Evolutionary conservation across 2,329 filamentous ascomycete species (phyloP).

Genomic region (Botrytis medusae): DNA sequence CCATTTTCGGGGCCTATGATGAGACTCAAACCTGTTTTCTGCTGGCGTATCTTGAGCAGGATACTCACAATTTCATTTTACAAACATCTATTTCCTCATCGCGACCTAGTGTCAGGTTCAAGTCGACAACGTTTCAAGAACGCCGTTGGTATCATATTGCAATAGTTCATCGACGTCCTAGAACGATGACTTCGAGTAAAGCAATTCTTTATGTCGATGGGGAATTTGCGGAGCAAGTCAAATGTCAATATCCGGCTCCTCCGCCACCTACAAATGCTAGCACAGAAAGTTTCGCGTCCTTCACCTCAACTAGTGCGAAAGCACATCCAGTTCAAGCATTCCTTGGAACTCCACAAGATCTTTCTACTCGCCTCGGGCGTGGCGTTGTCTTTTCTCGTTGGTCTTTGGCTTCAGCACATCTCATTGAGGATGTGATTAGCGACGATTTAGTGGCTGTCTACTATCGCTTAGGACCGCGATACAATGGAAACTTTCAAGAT

Average conservation of each 20-base stretch:
- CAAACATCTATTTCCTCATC: constrained; percentile 89
- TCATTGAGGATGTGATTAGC: constrained; percentile 83
- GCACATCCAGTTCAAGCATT: constrained; percentile 82
- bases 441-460: constrained; percentile 92
- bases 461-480: constrained; percentile 83
- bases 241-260: constrained; percentile 79
- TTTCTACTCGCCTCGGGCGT: constrained; percentile 73
- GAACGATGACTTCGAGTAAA: constrained; percentile 72
- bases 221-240: constrained; percentile 89
- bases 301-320: constrained; percentile 59
- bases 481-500: constrained; percentile 96
- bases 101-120: constrained; percentile 90
- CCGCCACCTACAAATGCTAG: constrained; percentile 64
- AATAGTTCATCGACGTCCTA: constrained; percentile 78
- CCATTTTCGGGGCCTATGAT: constrained; percentile 94
- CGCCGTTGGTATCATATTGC: constrained; percentile 91
- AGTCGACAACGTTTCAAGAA: constrained; percentile 72
- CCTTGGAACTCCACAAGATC: constrained; percentile 84
- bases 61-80: constrained; percentile 90
- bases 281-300: constrained; percentile 69
- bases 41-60: constrained; percentile 88
- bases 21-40: constrained; percentile 89
- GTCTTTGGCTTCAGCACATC: constrained; percentile 85
- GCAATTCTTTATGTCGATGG: constrained; percentile 90
- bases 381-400: constrained; percentile 76